Base-by-base conservation (phyloP, 73 alveolate genomes). In the Blepharisma japonicum region DNA sequence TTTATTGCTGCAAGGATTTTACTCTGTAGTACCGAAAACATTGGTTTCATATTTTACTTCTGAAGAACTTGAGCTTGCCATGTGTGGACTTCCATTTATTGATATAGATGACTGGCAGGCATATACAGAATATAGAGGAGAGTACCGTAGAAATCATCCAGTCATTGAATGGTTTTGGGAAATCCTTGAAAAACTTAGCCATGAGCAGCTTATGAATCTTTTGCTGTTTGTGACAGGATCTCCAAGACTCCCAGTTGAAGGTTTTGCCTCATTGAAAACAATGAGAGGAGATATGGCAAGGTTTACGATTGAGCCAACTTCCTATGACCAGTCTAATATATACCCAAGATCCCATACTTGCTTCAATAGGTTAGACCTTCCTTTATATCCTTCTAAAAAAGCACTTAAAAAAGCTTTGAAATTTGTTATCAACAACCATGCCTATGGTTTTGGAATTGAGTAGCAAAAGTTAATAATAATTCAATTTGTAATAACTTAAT, bases 151-250 rank as follows among this genome's bases (percentile, higher is more conserved):
- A 71, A 78, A 80, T 9, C 92, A 82, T 46, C n/a, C 66, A 70
- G 95, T 92, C 5, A 89, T 96, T 32, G 56, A 77, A 80, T 96
- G 99, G 99, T 96, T 96, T 84, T 96, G 99, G 99, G 92, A 87
- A 45, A 87, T 89, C 21, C 54, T 96, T 56, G 81, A 48, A 39
- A 68, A 82, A 55, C 80, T 86, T 25, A 76, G 78, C 45, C 92
- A 96, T 72, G 89, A 89, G 53, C 68, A 90, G 68, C 86, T 93
- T 21, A 86, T 94, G 18, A 92, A 93, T 84, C 87, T 96, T 83
- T 80, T 96, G 14, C 90, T 83, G 79, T 96, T 94, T 86, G 84
- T 97, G 32, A 96, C 99, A 2, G 98, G 99, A 38, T 81, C 96
- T 54, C 83, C 95, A 6, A 55, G 98, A 49, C 87, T 96, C 20